A percentile compares a stretch with the other conserved stretches of the same genome.
phyloP scores from a whole-genome alignment of 768 basidiomycete species.

The Mrakia frigida region DNA sequence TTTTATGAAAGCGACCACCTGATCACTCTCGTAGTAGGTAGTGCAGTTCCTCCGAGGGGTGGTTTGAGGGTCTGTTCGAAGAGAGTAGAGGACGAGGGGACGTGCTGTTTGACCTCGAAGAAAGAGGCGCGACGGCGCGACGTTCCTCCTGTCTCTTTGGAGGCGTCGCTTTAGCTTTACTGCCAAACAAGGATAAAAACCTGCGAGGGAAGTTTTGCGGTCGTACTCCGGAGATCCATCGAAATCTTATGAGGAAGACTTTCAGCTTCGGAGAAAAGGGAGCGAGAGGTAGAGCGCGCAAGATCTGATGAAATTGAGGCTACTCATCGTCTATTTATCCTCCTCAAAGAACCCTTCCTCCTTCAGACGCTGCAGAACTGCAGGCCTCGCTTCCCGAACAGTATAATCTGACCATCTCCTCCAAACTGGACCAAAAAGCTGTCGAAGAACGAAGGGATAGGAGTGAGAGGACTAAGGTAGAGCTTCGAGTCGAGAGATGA shows the following conservation, averaged over 20 bases:
- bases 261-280: no score
- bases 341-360: constrained; percentile 33
- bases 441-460: not conserved
- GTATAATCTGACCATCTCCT: constrained; percentile 32
- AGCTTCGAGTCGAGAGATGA: not conserved
- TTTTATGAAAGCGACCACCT: not conserved
- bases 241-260: no score
- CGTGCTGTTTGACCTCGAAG: not conserved
- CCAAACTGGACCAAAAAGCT: constrained; percentile 39
- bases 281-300: no score
- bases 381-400: constrained; percentile 36
- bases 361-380: constrained; percentile 34
- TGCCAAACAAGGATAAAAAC: no score
- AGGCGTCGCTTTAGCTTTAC: no score
- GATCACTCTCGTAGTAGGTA: not conserved
- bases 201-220: no score
- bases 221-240: no score
- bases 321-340: not conserved
- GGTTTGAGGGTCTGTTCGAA: no score
- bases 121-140: not conserved
- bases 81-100: no score
- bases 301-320: not conserved
- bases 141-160: not conserved
- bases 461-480: not conserved
- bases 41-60: no score